Base-by-base conservation (phyloP, 2,329 filamentous ascomycete species). In the Alternaria brassicicola region DNA sequence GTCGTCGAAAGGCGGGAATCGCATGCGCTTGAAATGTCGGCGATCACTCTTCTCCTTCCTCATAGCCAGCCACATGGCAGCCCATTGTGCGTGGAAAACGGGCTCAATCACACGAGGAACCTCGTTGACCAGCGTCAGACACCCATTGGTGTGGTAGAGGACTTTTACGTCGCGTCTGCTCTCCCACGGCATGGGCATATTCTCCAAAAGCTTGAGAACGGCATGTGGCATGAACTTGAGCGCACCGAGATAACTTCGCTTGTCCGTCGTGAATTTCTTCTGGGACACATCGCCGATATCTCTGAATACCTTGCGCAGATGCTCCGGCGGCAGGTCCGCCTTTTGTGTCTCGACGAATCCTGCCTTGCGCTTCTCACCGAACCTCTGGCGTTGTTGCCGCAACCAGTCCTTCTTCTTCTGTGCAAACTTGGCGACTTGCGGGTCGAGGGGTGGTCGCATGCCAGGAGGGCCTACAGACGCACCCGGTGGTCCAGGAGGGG, bases 171-270 rank as follows among this genome's bases (percentile, higher is more conserved):
- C 95, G 63, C 93, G 88, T 25, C 92, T 88, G 56, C 93, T 95
- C 81, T 99, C 95, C 95, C 95, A 99, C 0, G 95, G 95, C 95
- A 99, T 99, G 4, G 95, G 95, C 95, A 99, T 99, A 72, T 99
- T 99, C 82, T 99, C 95, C 55, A 99, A 79, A 23, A 99, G 85
- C 82, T 99, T 99, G 81, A 99, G 81, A 10, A 99, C 95, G 6
- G 95, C 95, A 76, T 99, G 95, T 1, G 95, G 95, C 95, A 99
- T 99, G 81, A 97, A 99, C 81, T 99, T 99, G 63, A 99, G 81
- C 31, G 96, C 95, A 63, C 96, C 96, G 46, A 99, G 85, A 78
- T 99, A 99, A 79, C 93, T 97, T 68, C 95, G 88, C 85, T 99
- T 99, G 82, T 99, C 95, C 74, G 90, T 97, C 67, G 92, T 97